These are phyloP conservation scores for Sapria himalayana DNA, from an alignment of 345 rosid genomes.

Conservation along the genomic window DNA sequence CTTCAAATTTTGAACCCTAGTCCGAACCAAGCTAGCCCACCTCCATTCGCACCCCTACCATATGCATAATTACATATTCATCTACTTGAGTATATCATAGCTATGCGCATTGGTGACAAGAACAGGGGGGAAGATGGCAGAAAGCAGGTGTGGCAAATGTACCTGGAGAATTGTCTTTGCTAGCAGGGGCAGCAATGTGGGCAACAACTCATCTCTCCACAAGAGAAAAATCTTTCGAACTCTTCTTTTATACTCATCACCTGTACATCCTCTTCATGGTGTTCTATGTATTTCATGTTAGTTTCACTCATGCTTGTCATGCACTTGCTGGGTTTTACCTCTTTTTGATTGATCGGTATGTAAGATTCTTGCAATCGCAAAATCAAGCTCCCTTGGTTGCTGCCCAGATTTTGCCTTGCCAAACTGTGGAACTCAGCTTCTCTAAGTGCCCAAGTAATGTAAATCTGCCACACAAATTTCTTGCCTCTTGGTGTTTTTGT, in stretches of 20 bases:
- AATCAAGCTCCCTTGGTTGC: conserved; percentile 25
- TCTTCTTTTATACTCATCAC: conserved; percentile 60
- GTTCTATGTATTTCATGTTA: conserved; percentile 49
- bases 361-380: conserved; percentile 57
- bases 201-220: conserved; percentile 37
- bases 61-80: no score
- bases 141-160: conserved; percentile 22
- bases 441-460: conserved; percentile 31
- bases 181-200: conserved; percentile 45
- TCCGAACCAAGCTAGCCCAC: no score
- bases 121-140: conserved; percentile 35
- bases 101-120: no score
- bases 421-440: conserved; percentile 50
- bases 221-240: conserved; percentile 44
- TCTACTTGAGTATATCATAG: no score
- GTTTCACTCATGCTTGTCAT: conserved; percentile 26
- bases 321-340: conserved; percentile 69
- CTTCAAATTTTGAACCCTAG: no score
- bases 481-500: no score
- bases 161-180: conserved; percentile 49
- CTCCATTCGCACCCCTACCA: no score
- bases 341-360: conserved; percentile 52
- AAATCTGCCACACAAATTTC: no score
- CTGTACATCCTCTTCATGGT: conserved; percentile 45
- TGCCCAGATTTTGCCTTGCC: conserved; percentile 44